Evolutionary conservation across 106 monocot genomes (phyloP).

Genomic region (Platanthera zijinensis): DNA sequence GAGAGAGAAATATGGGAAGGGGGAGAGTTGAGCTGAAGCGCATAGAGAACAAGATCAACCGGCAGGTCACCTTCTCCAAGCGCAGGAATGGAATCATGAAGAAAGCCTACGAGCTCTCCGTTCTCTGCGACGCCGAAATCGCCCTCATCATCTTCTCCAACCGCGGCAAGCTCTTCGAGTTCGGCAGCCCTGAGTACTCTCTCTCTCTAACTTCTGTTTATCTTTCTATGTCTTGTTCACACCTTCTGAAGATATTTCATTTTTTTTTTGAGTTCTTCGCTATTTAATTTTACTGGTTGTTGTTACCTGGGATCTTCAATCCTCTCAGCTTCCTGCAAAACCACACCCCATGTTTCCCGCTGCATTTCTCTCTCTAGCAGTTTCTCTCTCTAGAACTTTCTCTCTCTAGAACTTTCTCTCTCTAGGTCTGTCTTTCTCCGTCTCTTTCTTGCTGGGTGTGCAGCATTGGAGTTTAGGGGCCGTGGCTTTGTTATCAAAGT

Average conservation of each 20-base stretch:
- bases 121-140: constrained; percentile 1
- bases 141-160: constrained; percentile 5
- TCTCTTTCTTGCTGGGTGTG: not conserved
- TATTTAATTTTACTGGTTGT: not conserved
- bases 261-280: not conserved
- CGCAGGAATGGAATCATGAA: constrained; percentile 7
- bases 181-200: constrained; percentile 5
- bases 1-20: constrained; percentile 6
- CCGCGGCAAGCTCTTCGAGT: constrained; percentile 7
- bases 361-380: not conserved
- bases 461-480: not conserved
- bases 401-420: not conserved
- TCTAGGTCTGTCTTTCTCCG: not conserved
- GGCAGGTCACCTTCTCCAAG: constrained; percentile 7
- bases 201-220: not conserved
- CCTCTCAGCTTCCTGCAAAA: not conserved
- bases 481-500: not conserved
- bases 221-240: no score
- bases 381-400: not conserved
- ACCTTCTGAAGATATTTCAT: no score
- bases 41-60: constrained; percentile 5
- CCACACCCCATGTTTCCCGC: not conserved
- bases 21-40: constrained; percentile 4
- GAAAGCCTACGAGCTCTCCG: constrained; percentile 3
- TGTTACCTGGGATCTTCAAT: not conserved